A percentile compares a stretch with the other conserved stretches of the same genome.
Evolutionary conservation across 306 rosid species (phyloP).

Genomic region (Alnus rubra): DNA sequence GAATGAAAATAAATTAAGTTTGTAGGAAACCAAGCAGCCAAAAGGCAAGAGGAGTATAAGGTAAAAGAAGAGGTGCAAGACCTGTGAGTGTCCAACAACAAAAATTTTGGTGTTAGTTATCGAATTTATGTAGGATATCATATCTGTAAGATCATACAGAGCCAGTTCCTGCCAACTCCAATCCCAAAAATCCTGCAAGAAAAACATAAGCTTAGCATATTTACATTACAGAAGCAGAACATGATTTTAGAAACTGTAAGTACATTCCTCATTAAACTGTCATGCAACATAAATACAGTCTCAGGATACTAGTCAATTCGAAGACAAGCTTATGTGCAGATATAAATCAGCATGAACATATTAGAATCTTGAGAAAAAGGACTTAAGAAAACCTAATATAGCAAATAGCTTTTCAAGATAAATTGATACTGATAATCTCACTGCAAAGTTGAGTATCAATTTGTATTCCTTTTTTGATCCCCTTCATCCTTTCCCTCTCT

Average conservation of each 20-base stretch:
- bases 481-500: slow-evolving; percentile 4
- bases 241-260: slow-evolving; percentile 4
- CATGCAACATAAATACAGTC: neutral
- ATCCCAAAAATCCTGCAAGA: slow-evolving; percentile 81
- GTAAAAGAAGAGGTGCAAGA: slow-evolving; percentile 36
- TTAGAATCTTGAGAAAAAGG: neutral
- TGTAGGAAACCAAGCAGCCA: slow-evolving; percentile 15
- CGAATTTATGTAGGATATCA: slow-evolving; percentile 59
- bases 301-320: neutral
- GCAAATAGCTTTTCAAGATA: slow-evolving; percentile 12
- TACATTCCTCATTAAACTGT: slow-evolving; percentile 12
- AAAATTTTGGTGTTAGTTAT: slow-evolving; percentile 59
- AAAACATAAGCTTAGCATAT: slow-evolving; percentile 24
- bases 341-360: slow-evolving; percentile 4
- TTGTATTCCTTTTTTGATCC: neutral
- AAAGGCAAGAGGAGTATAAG: slow-evolving; percentile 12
- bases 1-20: slow-evolving; percentile 22
- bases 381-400: neutral
- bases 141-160: slow-evolving; percentile 67
- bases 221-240: slow-evolving; percentile 19
- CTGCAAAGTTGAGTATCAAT: neutral
- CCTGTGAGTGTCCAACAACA: slow-evolving; percentile 96
- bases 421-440: slow-evolving; percentile 5
- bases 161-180: slow-evolving; percentile 98
- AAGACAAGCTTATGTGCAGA: neutral